Base-by-base conservation (phyloP, 805 yeast species). In the Metschnikowia santaceciliae region DNA sequence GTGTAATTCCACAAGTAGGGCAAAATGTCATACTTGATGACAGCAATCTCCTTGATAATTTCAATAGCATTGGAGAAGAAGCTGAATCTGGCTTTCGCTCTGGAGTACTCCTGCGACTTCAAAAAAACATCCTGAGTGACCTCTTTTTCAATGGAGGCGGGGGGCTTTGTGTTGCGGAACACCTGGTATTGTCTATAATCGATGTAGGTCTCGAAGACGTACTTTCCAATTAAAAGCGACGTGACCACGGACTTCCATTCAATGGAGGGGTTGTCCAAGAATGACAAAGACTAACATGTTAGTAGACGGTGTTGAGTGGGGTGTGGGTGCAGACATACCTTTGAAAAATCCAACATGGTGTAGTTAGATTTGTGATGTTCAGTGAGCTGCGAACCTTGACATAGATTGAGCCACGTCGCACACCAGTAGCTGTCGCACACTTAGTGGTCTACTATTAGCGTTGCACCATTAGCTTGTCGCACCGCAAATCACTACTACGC, bases 241-340 rank as follows among this genome's bases (percentile, higher is more conserved):
- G 87, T 66, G 43, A 92, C 80, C 41, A 91, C 72, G 11, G 76
- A 61, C 63, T 89, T 90, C 97, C 97, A 94, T 54, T 90, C 79
- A 61, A 89, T 79, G 14, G 77, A 75, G 3, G 94, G 84, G 45
- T 70, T 72, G 63, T 90, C 96, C 53, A 86, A 70, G 33, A 79
- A 67, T 3, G 76, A 62, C 53, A 83, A 79, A 11, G 82, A 54
- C 77, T 72, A 22, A 11, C 4, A 14, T 30, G 65, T 66, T 67
- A 66, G 69, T 19, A 6, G 30, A 8, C 8, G 32, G n/a, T 35
- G 34, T 10, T 13, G 20, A 22, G 17, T 32, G 17, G 15, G 17
- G 19, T n/a, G 15, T 20, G 34, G 10, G 37, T n/a, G 5, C 2
- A 14, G 7, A 54, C 61, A 46, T 57, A 57, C 61, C 39, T 51